A percentile compares a stretch with the other conserved stretches of the same genome.
Evolutionary conservation across 2,329 filamentous ascomycete species (phyloP).

Genomic region (Pseudodiploospora longispora): DNA sequence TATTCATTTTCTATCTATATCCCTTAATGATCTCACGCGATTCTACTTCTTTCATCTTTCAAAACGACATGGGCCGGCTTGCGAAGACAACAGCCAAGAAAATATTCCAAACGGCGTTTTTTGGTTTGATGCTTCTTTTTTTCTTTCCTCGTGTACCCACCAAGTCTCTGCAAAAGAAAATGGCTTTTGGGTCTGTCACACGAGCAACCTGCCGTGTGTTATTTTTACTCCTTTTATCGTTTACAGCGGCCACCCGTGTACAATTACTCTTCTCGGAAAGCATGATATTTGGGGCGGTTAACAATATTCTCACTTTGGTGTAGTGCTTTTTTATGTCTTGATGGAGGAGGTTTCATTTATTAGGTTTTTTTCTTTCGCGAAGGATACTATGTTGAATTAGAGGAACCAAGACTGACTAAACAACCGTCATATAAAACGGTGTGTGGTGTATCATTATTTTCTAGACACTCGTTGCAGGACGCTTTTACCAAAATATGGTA

Average conservation of each 20-base stretch:
- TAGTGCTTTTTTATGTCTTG: neutral
- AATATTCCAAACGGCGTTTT: conserved; percentile 3
- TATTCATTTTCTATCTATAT: conserved; percentile 2
- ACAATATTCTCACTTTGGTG: neutral
- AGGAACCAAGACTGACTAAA: conserved; percentile 4
- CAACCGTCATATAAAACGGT: neutral
- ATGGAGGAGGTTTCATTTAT: neutral
- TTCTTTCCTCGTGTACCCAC: neutral
- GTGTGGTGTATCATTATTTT: conserved; percentile 5
- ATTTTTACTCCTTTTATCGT: conserved; percentile 1
- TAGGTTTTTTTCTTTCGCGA: neutral
- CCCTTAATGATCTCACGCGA: conserved; percentile 15
- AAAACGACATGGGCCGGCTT: neutral
- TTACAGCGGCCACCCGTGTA: conserved; percentile 21
- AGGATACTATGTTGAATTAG: neutral
- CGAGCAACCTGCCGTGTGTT: no score
- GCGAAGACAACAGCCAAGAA: neutral
- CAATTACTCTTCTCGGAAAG: conserved; percentile 18
- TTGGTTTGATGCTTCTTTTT: conserved; percentile 5
- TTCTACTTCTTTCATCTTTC: neutral
- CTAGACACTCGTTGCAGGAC: conserved; percentile 2
- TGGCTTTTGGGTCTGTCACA: neutral
- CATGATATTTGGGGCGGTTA: neutral
- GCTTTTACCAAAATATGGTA: neutral
- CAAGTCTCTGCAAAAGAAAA: neutral